Conservation (phyloP, 106 monocot species). For the Agapanthus africanus region DNA sequence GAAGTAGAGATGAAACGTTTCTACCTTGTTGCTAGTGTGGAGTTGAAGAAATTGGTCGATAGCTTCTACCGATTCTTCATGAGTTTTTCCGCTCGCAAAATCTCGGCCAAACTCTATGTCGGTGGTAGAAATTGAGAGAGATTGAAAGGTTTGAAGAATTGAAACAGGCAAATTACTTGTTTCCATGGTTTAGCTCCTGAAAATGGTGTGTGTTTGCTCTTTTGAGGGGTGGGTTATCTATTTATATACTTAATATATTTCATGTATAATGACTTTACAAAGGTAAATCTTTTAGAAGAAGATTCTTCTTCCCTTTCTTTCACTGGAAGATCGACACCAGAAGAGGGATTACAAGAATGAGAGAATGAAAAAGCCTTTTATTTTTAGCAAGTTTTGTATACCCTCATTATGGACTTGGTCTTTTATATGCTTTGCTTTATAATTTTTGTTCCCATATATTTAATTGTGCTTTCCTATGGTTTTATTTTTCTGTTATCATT, state of each 20-base stretch:
- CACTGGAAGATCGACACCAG: constrained; percentile 9
- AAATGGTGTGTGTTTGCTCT: background rate
- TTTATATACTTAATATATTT: background rate
- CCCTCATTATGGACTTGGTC: too few species aligned
- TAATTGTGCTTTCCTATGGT: too few species aligned
- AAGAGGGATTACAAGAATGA: too few species aligned
- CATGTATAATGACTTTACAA: background rate
- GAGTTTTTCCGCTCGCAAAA: background rate
- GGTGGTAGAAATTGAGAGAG: constrained; percentile 6
- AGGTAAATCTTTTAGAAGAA: background rate
- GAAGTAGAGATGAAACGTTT: constrained; percentile 8
- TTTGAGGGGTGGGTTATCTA: background rate
- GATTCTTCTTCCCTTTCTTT: background rate
- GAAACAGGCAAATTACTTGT: too few species aligned
- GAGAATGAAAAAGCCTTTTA: too few species aligned
- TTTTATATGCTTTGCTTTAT: too few species aligned
- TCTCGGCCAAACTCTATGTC: constrained; percentile 1
- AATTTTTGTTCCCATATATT: too few species aligned
- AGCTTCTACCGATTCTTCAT: background rate
- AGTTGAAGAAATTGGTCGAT: constrained; percentile 4
- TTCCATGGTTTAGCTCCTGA: background rate
- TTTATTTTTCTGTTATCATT: too few species aligned
- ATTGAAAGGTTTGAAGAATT: too few species aligned
- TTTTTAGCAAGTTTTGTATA: too few species aligned
- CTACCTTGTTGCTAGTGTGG: background rate